phyloP scores from a whole-genome alignment of 148 eudicot genomes.

The Linanthus parryae region DNA sequence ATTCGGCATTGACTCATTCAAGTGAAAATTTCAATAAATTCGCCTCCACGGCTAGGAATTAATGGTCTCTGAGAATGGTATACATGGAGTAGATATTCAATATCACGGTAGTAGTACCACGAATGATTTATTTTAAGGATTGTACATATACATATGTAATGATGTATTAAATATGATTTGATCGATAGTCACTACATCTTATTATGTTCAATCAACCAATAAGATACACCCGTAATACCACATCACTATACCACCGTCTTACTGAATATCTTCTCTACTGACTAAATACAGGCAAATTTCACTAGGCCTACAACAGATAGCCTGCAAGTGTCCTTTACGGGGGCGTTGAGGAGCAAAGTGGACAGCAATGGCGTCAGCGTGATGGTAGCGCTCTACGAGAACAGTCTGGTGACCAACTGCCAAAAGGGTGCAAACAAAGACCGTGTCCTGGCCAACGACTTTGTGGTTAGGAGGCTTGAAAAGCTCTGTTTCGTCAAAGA shows the following conservation, averaged over 20 bases:
- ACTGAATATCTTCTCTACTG: background rate
- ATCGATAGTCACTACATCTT: background rate
- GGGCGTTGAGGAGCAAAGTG: constrained; percentile 51
- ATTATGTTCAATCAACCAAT: no score
- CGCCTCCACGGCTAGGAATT: no score
- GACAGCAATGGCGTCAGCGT: constrained; percentile 53
- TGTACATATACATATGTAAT: no score
- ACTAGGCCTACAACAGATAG: constrained; percentile 37
- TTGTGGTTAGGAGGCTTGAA: constrained; percentile 56
- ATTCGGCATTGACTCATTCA: no score
- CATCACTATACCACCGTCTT: background rate
- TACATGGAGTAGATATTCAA: no score
- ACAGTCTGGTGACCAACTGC: constrained; percentile 52
- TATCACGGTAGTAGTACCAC: no score
- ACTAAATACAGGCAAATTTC: constrained; percentile 45
- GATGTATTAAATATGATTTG: no score
- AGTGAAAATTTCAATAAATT: no score
- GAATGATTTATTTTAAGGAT: no score
- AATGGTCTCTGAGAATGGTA: no score
- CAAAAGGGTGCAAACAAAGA: constrained; percentile 63
- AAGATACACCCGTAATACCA: no score
- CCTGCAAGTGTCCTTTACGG: constrained; percentile 53
- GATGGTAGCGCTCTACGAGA: constrained; percentile 77
- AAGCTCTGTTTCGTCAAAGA: constrained; percentile 65
- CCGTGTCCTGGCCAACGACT: constrained; percentile 58